phyloP scores from a whole-genome alignment of 148 eudicot species.

The Rheum nobile region DNA sequence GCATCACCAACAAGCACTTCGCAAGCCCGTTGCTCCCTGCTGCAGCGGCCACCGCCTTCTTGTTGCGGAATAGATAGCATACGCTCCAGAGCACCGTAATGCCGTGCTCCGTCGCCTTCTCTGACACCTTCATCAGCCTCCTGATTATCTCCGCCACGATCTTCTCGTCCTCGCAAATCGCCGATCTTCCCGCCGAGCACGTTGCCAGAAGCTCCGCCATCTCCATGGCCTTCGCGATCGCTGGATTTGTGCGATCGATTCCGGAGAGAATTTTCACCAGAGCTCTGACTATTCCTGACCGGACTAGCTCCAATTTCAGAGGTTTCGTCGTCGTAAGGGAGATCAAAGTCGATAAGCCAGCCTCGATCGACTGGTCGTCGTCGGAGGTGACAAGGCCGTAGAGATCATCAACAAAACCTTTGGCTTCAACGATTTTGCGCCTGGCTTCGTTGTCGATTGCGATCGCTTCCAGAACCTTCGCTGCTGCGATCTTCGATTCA shows the following conservation, averaged over 20 bases:
- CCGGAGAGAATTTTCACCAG: conserved; percentile 28
- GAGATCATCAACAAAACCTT: conserved; percentile 18
- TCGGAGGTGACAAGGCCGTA: conserved; percentile 18
- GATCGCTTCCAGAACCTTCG: too few relatives aligned
- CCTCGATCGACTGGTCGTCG: conserved; percentile 20
- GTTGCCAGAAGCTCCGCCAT: conserved; percentile 30
- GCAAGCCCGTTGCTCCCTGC: conserved; percentile 38
- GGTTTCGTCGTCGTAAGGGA: conserved; percentile 25
- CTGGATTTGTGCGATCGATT: neutral
- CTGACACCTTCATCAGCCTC: conserved; percentile 50
- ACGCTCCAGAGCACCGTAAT: conserved; percentile 61
- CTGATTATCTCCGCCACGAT: conserved; percentile 32
- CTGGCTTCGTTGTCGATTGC: conserved; percentile 25
- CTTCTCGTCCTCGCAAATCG: conserved; percentile 30
- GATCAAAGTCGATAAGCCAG: conserved; percentile 36
- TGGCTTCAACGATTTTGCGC: conserved; percentile 23
- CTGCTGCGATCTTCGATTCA: conserved; percentile 20
- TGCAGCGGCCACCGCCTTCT: conserved; percentile 31
- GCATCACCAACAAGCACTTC: conserved; percentile 64
- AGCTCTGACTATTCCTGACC: conserved; percentile 29
- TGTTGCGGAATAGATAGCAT: conserved; percentile 43
- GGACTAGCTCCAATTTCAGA: conserved; percentile 32
- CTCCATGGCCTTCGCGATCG: conserved; percentile 23
- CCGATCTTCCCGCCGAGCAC: conserved; percentile 49
- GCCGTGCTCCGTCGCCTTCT: conserved; percentile 53